A percentile compares a stretch with the other conserved stretches of the same genome.
phyloP scores from a whole-genome alignment of 768 basidiomycete species.

The Boletus fagicola region DNA sequence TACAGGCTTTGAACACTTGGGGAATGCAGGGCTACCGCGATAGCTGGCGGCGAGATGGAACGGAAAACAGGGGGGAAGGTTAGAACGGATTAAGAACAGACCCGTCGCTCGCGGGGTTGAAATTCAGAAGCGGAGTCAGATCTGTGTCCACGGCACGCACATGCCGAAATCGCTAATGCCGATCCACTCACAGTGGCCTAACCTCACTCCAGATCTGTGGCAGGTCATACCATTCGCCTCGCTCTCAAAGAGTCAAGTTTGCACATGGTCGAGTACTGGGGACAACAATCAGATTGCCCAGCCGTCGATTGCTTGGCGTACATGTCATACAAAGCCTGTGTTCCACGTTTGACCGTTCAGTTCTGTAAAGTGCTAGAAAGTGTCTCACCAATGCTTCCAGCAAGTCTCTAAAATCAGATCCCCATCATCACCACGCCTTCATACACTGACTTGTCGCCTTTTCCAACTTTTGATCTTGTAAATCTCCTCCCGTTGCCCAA shows the following conservation, averaged over 20 bases:
- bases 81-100: constrained; percentile 8
- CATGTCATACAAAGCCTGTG: constrained; percentile 1
- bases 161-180: constrained; percentile 9
- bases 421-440: not conserved
- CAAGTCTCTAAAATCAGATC: not conserved
- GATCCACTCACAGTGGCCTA: not conserved
- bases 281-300: not conserved
- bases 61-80: constrained; percentile 21
- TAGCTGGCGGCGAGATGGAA: constrained; percentile 3
- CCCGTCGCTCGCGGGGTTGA: constrained; percentile 11
- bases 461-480: constrained; percentile 58
- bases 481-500: constrained; percentile 86
- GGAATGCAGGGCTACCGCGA: not conserved
- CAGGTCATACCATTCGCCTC: not conserved
- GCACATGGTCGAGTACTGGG: not conserved
- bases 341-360: not conserved
- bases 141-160: constrained; percentile 2
- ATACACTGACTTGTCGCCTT: constrained; percentile 12
- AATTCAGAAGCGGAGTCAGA: constrained; percentile 20
- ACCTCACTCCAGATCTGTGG: too few species aligned
- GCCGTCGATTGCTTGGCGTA: not conserved
- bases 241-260: not conserved
- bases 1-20: not conserved
- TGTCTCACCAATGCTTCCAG: constrained; percentile 10
- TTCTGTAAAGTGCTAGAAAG: not conserved